Evolutionary conservation across 2,329 filamentous ascomycete species (phyloP).

Genomic region (Aspergillus neotritici): DNA sequence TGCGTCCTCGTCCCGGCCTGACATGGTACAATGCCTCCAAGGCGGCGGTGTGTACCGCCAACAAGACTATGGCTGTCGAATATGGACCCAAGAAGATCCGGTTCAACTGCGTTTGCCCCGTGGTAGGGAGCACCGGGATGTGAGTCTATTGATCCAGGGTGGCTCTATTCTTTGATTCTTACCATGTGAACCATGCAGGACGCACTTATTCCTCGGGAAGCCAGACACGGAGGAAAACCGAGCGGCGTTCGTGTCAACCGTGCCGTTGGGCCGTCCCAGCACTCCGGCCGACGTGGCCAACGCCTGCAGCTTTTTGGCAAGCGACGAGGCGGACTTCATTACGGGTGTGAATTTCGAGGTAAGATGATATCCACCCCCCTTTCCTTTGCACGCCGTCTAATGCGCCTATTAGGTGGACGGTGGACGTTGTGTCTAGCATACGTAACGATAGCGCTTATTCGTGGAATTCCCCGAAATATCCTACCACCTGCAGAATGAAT

Average conservation of each 20-base stretch:
- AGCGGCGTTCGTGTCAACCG: constrained; percentile 31
- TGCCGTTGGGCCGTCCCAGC: constrained; percentile 33
- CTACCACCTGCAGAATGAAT: no score
- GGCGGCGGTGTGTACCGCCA: constrained; percentile 33
- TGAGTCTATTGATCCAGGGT: constrained; percentile 5
- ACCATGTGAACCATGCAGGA: constrained; percentile 59
- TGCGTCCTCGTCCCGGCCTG: constrained; percentile 34
- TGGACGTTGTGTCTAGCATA: constrained; percentile 14
- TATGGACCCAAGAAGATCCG: constrained; percentile 20
- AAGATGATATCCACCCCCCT: neutral
- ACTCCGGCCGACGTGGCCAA: constrained; percentile 57
- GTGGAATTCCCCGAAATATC: no score
- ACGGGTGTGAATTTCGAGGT: constrained; percentile 63
- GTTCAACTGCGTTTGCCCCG: constrained; percentile 23
- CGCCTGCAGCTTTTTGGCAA: constrained; percentile 61
- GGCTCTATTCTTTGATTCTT: constrained; percentile 32
- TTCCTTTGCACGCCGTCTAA: neutral
- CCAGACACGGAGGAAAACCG: constrained; percentile 36
- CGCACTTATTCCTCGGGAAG: constrained; percentile 50
- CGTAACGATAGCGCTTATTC: no score
- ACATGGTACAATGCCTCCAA: constrained; percentile 42
- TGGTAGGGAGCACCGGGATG: constrained; percentile 20
- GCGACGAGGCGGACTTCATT: constrained; percentile 63
- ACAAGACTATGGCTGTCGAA: constrained; percentile 23
- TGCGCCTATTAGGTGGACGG: constrained; percentile 12